Evolutionary conservation across 805 yeast species (phyloP).

Genomic region (Soucietia sequanensis): DNA sequence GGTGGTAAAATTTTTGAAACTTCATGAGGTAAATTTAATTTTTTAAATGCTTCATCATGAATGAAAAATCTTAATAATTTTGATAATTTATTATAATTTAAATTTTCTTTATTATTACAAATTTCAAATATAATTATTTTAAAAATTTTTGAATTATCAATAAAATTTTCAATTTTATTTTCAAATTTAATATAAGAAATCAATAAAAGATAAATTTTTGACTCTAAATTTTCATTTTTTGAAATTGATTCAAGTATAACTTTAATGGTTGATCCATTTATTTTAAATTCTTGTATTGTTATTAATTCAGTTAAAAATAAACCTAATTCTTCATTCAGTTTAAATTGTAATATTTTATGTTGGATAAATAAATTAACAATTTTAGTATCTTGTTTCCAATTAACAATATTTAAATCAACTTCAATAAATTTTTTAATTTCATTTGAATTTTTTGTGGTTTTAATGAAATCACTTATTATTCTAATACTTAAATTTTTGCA

Average conservation of each 20-base stretch:
- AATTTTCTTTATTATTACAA: not conserved
- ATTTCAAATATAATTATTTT: slow-evolving; percentile 3
- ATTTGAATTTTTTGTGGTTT: slow-evolving; percentile 21
- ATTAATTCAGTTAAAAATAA: not conserved
- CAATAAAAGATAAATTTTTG: slow-evolving; percentile 1
- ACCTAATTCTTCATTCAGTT: slow-evolving; percentile 1
- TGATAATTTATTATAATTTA: not conserved
- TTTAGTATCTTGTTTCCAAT: slow-evolving; percentile 30
- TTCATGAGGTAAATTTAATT: slow-evolving; percentile 13
- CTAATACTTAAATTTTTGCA: slow-evolving; percentile 26
- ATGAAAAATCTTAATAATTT: slow-evolving; percentile 7
- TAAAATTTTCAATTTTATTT: not conserved
- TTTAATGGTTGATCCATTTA: slow-evolving; percentile 5
- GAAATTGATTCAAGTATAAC: slow-evolving; percentile 3
- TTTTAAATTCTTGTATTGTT: not conserved
- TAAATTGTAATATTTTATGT: slow-evolving; percentile 6
- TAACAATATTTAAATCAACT: slow-evolving; percentile 23
- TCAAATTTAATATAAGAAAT: not conserved
- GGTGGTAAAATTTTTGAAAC: not conserved
- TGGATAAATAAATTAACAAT: slow-evolving; percentile 28
- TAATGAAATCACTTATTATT: slow-evolving; percentile 34
- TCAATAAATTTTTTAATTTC: slow-evolving; percentile 35
- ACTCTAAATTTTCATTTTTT: slow-evolving; percentile 1
- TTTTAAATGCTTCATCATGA: slow-evolving; percentile 11
- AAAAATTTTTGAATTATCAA: slow-evolving; percentile 3